These are phyloP conservation scores for Sarocladium strictum DNA, from an alignment of 2,329 filamentous ascomycete species.

Conservation along the genomic window DNA sequence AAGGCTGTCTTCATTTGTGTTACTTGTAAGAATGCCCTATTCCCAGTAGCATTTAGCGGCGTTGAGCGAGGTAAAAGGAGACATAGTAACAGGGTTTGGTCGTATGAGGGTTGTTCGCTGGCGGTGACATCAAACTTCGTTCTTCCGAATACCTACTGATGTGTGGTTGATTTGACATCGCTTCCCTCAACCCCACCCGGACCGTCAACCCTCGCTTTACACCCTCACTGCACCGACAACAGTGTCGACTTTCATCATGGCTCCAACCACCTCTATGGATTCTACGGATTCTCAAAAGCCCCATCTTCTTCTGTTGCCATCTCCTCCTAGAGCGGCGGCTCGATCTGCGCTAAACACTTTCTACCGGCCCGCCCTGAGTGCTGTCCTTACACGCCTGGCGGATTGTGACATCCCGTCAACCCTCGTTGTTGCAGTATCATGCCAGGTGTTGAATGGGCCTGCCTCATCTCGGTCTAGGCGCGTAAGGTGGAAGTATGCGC, in stretches of 20 bases:
- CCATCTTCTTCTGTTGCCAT: slow-evolving; percentile 58
- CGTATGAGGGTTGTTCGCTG: background rate
- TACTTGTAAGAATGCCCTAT: background rate
- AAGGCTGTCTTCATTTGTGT: no score
- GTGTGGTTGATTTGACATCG: no score
- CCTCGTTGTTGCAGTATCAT: slow-evolving; percentile 52
- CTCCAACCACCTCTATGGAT: no score
- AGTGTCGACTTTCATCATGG: no score
- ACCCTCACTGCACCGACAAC: no score
- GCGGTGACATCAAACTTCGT: background rate
- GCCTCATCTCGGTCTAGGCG: slow-evolving; percentile 26
- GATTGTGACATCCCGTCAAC: slow-evolving; percentile 5
- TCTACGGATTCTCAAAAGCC: slow-evolving; percentile 18
- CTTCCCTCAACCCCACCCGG: no score
- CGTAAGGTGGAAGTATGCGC: slow-evolving; percentile 59
- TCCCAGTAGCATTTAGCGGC: background rate
- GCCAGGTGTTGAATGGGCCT: slow-evolving; percentile 45
- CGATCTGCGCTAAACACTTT: slow-evolving; percentile 47
- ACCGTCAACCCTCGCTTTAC: no score
- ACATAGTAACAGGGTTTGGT: background rate
- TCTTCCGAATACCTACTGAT: no score
- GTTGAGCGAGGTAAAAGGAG: background rate
- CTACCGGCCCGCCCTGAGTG: slow-evolving; percentile 53
- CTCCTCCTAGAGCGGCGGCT: slow-evolving; percentile 51
- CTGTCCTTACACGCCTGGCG: slow-evolving; percentile 45